These are phyloP conservation scores for Trichoderma afroharzianum DNA, from an alignment of 2,329 filamentous ascomycete species.

Conservation along the genomic window DNA sequence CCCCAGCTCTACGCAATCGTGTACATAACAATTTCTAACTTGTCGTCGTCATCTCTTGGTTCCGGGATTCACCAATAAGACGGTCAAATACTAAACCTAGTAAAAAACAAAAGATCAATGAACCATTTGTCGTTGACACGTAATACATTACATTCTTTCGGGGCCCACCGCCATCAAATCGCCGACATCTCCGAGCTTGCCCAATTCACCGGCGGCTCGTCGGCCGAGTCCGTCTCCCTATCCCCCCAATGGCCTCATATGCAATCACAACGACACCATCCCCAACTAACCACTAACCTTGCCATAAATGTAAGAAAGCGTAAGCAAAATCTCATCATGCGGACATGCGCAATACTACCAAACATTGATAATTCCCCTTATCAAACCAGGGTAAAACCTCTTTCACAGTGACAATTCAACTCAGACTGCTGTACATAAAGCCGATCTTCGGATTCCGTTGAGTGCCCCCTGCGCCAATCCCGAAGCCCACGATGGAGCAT, in stretches of 20 bases:
- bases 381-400: not conserved
- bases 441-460: not conserved
- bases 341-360: not conserved
- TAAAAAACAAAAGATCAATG: not conserved
- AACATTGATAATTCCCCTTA: not conserved
- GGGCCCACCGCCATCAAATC: not conserved
- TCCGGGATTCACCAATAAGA: not conserved
- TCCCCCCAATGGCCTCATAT: not conserved
- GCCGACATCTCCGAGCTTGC: not conserved
- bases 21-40: not conserved
- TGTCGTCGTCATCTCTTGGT: not conserved
- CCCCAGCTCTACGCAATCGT: not conserved
- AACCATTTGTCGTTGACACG: not conserved
- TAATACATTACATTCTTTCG: not conserved
- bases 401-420: not conserved
- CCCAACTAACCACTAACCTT: not conserved
- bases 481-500: not conserved
- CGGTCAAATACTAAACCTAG: not conserved
- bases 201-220: not conserved
- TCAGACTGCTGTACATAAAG: not conserved
- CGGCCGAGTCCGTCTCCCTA: not conserved
- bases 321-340: not conserved
- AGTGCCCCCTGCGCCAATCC: not conserved
- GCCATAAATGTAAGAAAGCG: not conserved
- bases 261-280: not conserved